phyloP scores from a whole-genome alignment of 768 basidiomycete species.

The Lactifluus piperatus region DNA sequence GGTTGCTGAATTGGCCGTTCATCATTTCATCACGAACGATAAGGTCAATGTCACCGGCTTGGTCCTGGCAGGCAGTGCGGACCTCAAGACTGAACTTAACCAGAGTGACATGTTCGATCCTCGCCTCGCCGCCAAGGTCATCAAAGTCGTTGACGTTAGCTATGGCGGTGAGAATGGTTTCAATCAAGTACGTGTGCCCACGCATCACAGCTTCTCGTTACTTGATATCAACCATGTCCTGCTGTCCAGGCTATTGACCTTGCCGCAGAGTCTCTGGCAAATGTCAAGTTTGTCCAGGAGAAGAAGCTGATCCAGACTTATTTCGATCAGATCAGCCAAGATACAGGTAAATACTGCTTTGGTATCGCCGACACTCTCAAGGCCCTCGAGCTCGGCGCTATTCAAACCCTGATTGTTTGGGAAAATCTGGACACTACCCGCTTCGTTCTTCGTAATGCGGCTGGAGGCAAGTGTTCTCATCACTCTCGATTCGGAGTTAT shows the following conservation, averaged over 20 bases:
- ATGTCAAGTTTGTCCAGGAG: conserved; percentile 99
- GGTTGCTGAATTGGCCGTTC: too few relatives aligned
- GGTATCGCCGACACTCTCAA: conserved; percentile 96
- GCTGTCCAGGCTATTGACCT: conserved; percentile 80
- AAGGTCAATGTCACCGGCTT: too few relatives aligned
- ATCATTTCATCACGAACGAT: too few relatives aligned
- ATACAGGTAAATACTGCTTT: conserved; percentile 94
- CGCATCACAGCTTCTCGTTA: background rate
- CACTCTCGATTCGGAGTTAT: background rate
- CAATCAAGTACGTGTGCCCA: conserved; percentile 65
- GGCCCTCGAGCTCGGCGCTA: conserved; percentile 90
- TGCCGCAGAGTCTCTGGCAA: conserved; percentile 88
- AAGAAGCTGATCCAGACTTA: conserved; percentile 96
- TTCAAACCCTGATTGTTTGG: conserved; percentile 97
- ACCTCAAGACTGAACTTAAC: too few relatives aligned
- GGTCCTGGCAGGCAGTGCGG: too few relatives aligned
- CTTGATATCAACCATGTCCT: background rate
- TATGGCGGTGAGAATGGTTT: conserved; percentile 99
- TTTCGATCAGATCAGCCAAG: conserved; percentile 98
- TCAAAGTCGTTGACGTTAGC: conserved; percentile 97
- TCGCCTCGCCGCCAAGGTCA: conserved; percentile 80
- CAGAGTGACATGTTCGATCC: conserved; percentile 48
- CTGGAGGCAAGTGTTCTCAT: conserved; percentile 49
- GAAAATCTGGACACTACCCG: conserved; percentile 92
- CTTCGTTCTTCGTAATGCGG: conserved; percentile 83